Evolutionary conservation across 2,329 filamentous ascomycete genomes (phyloP).

Genomic region (Hypocreales sp.): DNA sequence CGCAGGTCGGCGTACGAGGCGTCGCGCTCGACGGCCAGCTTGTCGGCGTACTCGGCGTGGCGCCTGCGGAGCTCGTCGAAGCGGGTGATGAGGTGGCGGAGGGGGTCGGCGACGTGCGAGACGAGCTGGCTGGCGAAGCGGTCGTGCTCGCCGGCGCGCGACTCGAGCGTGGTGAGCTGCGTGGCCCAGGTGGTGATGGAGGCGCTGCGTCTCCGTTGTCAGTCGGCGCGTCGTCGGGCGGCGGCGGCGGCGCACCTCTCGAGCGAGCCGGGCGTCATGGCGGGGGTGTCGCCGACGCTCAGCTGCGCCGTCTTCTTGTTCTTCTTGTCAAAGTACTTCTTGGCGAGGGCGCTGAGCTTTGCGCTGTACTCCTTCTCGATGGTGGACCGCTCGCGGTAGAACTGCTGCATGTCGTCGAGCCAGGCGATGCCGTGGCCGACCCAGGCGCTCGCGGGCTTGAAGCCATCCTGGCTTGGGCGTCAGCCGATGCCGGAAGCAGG

Average conservation of each 20-base stretch:
- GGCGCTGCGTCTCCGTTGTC: constrained; percentile 49
- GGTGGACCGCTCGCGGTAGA: constrained; percentile 84
- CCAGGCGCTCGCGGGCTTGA: constrained; percentile 90
- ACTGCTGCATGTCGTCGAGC: constrained; percentile 93
- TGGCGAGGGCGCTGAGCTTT: constrained; percentile 74
- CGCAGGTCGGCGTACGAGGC: constrained; percentile 68
- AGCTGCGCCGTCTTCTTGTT: constrained; percentile 72
- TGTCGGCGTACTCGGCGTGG: constrained; percentile 76
- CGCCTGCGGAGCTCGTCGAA: constrained; percentile 90
- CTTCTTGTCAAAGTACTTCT: constrained; percentile 97
- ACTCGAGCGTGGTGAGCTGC: constrained; percentile 80
- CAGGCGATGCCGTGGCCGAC: constrained; percentile 77
- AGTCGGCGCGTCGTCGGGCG: too few species aligned
- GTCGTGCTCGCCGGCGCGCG: constrained; percentile 78
- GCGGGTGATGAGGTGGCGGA: constrained; percentile 56
- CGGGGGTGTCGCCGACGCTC: constrained; percentile 85
- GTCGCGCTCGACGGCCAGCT: constrained; percentile 82
- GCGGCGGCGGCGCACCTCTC: too few species aligned
- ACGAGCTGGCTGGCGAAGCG: constrained; percentile 67
- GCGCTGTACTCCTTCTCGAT: constrained; percentile 96
- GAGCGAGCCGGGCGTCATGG: constrained; percentile 85
- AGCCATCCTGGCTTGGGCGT: constrained; percentile 56
- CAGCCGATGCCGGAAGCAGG: not conserved
- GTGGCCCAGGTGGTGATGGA: constrained; percentile 96
- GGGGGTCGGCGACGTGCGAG: constrained; percentile 67